phyloP scores from a whole-genome alignment of 75 land plant genomes.

The Picea glauca region DNA sequence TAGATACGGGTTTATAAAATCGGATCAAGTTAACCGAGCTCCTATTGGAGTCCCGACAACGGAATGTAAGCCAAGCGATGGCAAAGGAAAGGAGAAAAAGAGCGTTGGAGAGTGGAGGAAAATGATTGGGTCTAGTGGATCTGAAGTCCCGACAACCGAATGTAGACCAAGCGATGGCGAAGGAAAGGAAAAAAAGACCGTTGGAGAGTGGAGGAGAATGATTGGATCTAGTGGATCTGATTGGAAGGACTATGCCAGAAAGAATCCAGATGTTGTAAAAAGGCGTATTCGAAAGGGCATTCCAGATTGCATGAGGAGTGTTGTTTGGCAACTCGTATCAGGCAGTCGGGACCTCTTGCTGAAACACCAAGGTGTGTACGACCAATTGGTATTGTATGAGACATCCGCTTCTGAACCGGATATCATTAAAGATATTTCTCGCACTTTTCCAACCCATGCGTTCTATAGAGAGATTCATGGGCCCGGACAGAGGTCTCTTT shows the following conservation, averaged over 20 bases:
- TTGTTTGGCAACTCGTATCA: slow-evolving; percentile 97
- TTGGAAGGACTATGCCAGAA: slow-evolving; percentile 91
- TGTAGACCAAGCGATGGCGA: slow-evolving; percentile 35
- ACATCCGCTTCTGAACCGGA: slow-evolving; percentile 93
- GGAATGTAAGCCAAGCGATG: slow-evolving; percentile 35
- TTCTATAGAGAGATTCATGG: slow-evolving; percentile 99
- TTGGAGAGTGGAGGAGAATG: slow-evolving; percentile 98
- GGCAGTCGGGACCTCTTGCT: slow-evolving; percentile 96
- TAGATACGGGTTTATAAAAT: slow-evolving; percentile 83
- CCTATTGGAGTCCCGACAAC: slow-evolving; percentile 22
- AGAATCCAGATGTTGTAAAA: slow-evolving; percentile 86
- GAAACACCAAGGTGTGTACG: slow-evolving; percentile 96
- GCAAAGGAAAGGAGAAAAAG: slow-evolving; percentile 81
- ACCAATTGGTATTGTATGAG: slow-evolving; percentile 98
- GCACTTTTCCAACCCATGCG: slow-evolving; percentile 97
- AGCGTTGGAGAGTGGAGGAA: slow-evolving; percentile 92
- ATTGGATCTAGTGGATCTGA: slow-evolving; percentile 95
- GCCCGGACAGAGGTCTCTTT: slow-evolving; percentile 98
- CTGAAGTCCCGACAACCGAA: slow-evolving; percentile 48
- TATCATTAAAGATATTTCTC: slow-evolving; percentile 93
- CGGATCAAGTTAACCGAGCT: slow-evolving; percentile 25
- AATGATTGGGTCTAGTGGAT: slow-evolving; percentile 96
- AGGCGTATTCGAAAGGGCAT: slow-evolving; percentile 76
- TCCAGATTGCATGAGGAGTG: slow-evolving; percentile 93
- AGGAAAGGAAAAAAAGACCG: slow-evolving; percentile 82